phyloP scores from a whole-genome alignment of 2,329 filamentous ascomycete genomes.

The Trichophyton mentagrophytes region DNA sequence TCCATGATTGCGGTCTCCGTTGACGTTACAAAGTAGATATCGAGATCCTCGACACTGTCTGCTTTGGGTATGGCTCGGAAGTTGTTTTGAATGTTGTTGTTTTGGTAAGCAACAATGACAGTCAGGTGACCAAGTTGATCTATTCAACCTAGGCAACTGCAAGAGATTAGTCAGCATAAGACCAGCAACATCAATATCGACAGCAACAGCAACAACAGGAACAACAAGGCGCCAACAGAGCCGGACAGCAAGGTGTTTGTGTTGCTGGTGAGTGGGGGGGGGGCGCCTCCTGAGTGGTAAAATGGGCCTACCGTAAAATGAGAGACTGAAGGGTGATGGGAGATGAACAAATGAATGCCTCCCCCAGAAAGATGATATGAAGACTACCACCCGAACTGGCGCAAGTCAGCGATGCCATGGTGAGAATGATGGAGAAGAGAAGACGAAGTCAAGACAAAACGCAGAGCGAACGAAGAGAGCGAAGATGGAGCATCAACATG shows the following conservation, averaged over 20 bases:
- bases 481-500: background rate
- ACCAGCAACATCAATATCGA: background rate
- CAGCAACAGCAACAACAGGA: background rate
- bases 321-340: constrained; percentile 33
- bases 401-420: background rate
- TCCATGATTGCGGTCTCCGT: constrained; percentile 48
- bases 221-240: background rate
- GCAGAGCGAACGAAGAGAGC: background rate
- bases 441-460: background rate
- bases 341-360: constrained; percentile 99
- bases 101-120: background rate
- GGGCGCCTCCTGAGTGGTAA: background rate
- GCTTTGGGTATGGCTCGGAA: background rate
- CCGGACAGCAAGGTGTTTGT: background rate
- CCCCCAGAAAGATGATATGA: constrained; percentile 42
- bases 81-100: background rate
- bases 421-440: background rate
- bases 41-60: constrained; percentile 3
- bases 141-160: background rate
- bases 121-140: background rate
- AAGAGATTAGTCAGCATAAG: background rate
- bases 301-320: background rate
- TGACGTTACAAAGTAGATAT: background rate
- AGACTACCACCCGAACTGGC: background rate
- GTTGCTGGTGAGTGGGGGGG: background rate